Evolutionary conservation across 768 basidiomycete genomes (phyloP), one percentile per base, ranked within the genome.

Genomic region (Lactifluus volemus): DNA sequence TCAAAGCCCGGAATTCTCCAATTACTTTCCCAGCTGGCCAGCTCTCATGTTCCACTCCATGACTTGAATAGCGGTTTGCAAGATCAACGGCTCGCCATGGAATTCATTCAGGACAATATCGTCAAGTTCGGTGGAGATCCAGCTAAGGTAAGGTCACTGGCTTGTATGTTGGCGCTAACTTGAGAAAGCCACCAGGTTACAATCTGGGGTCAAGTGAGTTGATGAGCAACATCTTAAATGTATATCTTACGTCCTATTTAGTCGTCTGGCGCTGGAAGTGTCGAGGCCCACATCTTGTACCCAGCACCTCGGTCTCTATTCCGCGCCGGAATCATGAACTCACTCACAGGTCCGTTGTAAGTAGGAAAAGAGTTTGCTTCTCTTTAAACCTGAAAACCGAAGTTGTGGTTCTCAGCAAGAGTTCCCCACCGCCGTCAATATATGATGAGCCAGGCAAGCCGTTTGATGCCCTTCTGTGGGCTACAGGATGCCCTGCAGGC

Each of bases 71-170:
- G n/a, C 7, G 64, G 61, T 25, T 50, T 65, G 4, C 64, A 41
- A 84, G 86, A 88, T 68, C 83, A 87, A 70, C 74, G 77, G 1
- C 71, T 75, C 48, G 83, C 84, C 0, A 69, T 88, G 0, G 65
- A 72, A 29, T 88, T 85, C 68, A 71, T 87, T 5, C 78, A 84
- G 63, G 73, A 82, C n/a, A 84, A 88, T 64, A 83, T 88, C 29
- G 76, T 73, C 7, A 73, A 76, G 3, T 87, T 65, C 29, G 54
- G 61, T 7, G 61, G 61, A 4, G 64, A 65, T 85, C 79, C 79
- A 25, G 65, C 71, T 15, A 84, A 83, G 72, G 83, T 76, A 67
- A 32, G 66, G 49, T 17, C 41, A 63, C 7, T 9, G 49, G 39
- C 36, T 17, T 15, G 42, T 38, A 21, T 12, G 7, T 48, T 32